phyloP scores from a whole-genome alignment of 1,284 basidiomycete species.

The Chalciporus sp. region DNA sequence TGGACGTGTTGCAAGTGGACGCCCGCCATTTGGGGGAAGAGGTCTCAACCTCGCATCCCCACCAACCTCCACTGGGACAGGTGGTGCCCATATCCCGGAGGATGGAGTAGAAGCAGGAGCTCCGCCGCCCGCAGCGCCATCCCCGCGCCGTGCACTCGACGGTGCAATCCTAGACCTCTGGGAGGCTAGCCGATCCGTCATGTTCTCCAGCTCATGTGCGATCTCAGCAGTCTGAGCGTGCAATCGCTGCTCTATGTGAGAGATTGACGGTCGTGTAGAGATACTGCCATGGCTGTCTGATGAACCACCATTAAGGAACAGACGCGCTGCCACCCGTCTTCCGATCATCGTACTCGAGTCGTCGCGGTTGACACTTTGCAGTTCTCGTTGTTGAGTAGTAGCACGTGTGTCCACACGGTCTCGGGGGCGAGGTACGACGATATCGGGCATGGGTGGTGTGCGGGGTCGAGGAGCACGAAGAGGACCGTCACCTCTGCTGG shows the following conservation, averaged over 20 bases:
- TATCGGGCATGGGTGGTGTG: constrained; percentile 35
- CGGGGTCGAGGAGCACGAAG: constrained; percentile 21
- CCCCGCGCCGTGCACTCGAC: constrained; percentile 13
- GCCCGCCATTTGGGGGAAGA: constrained; percentile 8
- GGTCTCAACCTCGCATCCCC: constrained; percentile 10
- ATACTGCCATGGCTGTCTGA: constrained; percentile 21
- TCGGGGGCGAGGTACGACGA: constrained; percentile 23
- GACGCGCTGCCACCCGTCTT: constrained; percentile 52
- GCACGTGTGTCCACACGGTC: constrained; percentile 15
- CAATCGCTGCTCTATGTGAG: constrained; percentile 32
- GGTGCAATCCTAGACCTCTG: constrained; percentile 27
- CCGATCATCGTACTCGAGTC: constrained; percentile 51
- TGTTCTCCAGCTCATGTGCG: constrained; percentile 38
- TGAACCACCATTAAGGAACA: constrained; percentile 32
- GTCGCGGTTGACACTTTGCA: constrained; percentile 26
- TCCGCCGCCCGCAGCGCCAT: constrained; percentile 3
- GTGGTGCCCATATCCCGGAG: constrained; percentile 4
- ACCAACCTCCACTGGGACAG: not conserved
- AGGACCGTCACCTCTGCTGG: constrained; percentile 15
- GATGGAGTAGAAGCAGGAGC: not conserved
- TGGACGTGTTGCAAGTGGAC: constrained; percentile 22
- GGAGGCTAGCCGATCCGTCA: constrained; percentile 27
- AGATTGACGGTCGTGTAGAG: constrained; percentile 21
- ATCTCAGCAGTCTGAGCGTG: constrained; percentile 34
- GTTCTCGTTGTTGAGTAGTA: constrained; percentile 20